Evolutionary conservation across 1,284 basidiomycete species (phyloP), one percentile per base, ranked within the genome.

Genomic region (Pascua guehoae): DNA sequence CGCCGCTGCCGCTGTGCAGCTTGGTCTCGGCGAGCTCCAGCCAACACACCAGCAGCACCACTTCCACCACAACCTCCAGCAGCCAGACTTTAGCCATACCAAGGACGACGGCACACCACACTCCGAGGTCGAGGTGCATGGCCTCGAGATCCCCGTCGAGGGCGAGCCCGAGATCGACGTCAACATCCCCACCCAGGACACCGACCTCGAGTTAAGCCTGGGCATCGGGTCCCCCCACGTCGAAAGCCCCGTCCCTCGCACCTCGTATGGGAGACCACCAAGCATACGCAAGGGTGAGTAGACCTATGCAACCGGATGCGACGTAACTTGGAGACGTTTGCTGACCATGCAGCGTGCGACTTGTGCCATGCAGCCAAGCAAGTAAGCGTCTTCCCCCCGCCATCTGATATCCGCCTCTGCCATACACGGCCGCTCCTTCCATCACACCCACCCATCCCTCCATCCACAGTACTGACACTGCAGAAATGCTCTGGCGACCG

Each of bases 401-500:
- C 24, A 32, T 32, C 24, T 32, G 24, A 3, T 7, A 32, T 32
- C 24, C 24, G 24, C 24, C 24, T 32, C 24, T 32, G 24, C 3
- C 24, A 37, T 24, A 12, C 4, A 17, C 5, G 16, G 37, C 24
- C 37, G 37, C 40, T 17, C 41, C 41, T 24, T 37, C 17, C 37
- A n/a, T 10, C 51, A 14, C n/a, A 37, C 36, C 7, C 24, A 10
- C 24, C 14, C 14, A 14, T 36, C 14, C 14, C 9, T 36, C 4
- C 41, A 50, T 39, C 45, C 15, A 24, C n/a, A 15, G 16, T 15
- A 47, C 55, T 57, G 53, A 55, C 47, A 24, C 12, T 40, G 18
- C 49, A 76, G 67, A 75, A 75, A 67, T 78, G 76, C 53, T 76
- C 74, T 12, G 73, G 73, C 36, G 74, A 78, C 39, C 64, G 73